Percentiles rank a stretch among this genome's conserved stretches.
phyloP scores from a whole-genome alignment of 495 filamentous ascomycete genomes.

The Neurospora sublineolata region DNA sequence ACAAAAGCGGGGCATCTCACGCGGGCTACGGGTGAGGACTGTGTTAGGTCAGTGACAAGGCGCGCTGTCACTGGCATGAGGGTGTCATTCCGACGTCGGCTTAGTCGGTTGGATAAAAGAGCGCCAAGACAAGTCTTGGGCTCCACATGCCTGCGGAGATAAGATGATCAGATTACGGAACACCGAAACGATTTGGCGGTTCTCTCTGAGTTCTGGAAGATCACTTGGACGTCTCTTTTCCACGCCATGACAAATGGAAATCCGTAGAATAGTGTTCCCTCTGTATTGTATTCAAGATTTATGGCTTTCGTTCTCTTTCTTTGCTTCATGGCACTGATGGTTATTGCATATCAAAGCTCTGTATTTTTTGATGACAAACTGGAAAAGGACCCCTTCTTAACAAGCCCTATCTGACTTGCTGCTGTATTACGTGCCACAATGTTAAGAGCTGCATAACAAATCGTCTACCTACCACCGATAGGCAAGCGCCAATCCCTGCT shows the following conservation, averaged over 20 bases:
- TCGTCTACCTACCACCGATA: background rate
- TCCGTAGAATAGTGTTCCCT: too few species aligned
- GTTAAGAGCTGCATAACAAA: background rate
- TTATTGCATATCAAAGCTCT: background rate
- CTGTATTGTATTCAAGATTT: background rate
- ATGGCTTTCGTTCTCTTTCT: background rate
- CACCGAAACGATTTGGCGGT: background rate
- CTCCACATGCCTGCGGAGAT: conserved; percentile 19
- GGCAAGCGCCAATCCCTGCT: background rate
- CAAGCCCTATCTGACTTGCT: background rate
- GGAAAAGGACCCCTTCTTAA: background rate
- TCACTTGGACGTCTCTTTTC: background rate
- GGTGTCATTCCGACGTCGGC: conserved; percentile 24
- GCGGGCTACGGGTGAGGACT: too few species aligned
- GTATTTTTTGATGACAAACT: background rate
- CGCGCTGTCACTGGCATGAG: background rate
- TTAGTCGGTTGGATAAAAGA: conserved; percentile 2
- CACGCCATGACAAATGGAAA: background rate
- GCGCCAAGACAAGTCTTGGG: background rate
- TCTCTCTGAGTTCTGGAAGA: background rate
- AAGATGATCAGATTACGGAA: conserved; percentile 28
- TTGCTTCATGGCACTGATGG: background rate
- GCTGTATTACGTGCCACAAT: background rate
- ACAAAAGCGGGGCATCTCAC: conserved; percentile 4
- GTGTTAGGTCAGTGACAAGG: conserved; percentile 6